Evolutionary conservation across 495 filamentous ascomycete genomes (phyloP), one percentile per base, ranked within the genome.

Genomic region (Penicillium samsonianum): DNA sequence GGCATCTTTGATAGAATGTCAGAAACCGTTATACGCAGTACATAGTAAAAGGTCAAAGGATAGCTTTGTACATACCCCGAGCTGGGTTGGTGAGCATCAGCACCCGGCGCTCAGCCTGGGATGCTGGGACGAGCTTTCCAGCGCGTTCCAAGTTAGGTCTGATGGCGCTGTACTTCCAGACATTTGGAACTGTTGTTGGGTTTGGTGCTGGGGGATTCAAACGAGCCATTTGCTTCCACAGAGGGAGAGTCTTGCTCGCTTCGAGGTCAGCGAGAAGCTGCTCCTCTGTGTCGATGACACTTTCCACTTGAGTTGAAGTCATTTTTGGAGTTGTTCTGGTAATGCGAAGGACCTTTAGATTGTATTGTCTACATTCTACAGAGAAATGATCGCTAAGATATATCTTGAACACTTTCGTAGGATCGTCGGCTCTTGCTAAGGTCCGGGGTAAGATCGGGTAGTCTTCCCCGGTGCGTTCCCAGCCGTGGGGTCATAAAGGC

Each of bases 1-100:
- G 0, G 74, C 78, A 52, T 71, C 75, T 73, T 41, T 2, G 14
- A n/a, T 37, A 37, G 5, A 6, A 44, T 6, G 20, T 46, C 35
- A 30, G 11, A 16, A 37, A 20, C n/a, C 8, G 31, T 31, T 7
- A 25, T 3, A n/a, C 2, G 33, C 14, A 37, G 33, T n/a, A n/a
- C 5, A 37, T 7, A n/a, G 0, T 14, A 37, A 16, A 6, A n/a
- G n/a, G 6, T 5, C 14, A n/a, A 37, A 37, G 1, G 45, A 25
- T 51, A 5, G 3, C 1, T 30, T 37, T n/a, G 44, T 28, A 66
- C 65, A 20, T 59, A 77, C 76, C 70, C 57, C 71, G 62, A 37
- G 69, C 65, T 11, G 78, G 78, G 55, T 81, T 81, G 19, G 78
- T 64, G 4, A 81, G 60, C 78, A 80, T 81, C 22, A 78, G 59